Conservation (phyloP, 2,329 filamentous ascomycete species). For the Pyrenochaeta sp. region DNA sequence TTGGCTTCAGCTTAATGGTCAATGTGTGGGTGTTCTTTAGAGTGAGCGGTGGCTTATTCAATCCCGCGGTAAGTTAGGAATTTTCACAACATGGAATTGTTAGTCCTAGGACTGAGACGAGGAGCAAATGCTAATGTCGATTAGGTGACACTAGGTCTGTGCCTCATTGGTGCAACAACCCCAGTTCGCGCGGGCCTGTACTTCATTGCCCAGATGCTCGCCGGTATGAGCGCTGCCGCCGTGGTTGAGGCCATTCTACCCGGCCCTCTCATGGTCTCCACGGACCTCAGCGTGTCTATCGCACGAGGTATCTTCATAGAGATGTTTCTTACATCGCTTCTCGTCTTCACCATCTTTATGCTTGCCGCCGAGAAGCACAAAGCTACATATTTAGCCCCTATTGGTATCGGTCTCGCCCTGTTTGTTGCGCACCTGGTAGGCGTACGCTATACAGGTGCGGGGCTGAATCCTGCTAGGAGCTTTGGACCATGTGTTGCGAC, state of each 20-base stretch:
- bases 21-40: constrained; percentile 53
- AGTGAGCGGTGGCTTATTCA: constrained; percentile 50
- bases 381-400: constrained; percentile 73
- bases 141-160: constrained; percentile 49
- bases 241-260: constrained; percentile 48
- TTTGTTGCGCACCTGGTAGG: constrained; percentile 67
- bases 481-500: constrained; percentile 54
- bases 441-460: constrained; percentile 55
- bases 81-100: background rate
- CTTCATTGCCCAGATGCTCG: constrained; percentile 49
- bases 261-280: constrained; percentile 44
- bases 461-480: constrained; percentile 51
- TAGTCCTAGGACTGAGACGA: background rate
- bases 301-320: constrained; percentile 51
- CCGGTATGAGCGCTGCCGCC: constrained; percentile 46
- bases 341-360: constrained; percentile 61
- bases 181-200: constrained; percentile 38
- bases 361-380: constrained; percentile 78
- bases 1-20: constrained; percentile 50
- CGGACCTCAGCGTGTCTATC: constrained; percentile 44
- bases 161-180: constrained; percentile 41
- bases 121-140: background rate
- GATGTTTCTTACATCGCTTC: constrained; percentile 50
- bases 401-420: constrained; percentile 75
- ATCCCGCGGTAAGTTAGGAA: constrained; percentile 46